phyloP scores from a whole-genome alignment of 805 yeast genomes.

The Tanozyma kutaoensis region DNA sequence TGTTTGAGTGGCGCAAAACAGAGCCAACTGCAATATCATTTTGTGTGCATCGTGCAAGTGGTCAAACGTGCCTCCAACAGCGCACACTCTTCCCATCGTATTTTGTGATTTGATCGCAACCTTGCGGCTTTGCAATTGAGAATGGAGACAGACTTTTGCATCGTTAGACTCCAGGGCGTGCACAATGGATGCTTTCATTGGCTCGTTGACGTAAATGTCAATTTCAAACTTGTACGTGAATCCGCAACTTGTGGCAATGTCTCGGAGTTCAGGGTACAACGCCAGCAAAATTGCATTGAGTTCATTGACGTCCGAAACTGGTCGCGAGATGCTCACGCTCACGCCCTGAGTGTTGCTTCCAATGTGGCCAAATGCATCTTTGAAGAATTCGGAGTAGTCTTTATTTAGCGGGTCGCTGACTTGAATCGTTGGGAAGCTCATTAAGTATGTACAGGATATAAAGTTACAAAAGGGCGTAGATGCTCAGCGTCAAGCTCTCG shows the following conservation, averaged over 20 bases:
- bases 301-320: constrained; percentile 8
- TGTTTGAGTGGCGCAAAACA: constrained; percentile 38
- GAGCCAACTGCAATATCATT: constrained; percentile 61
- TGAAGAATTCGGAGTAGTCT: constrained; percentile 5
- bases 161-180: neutral
- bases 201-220: constrained; percentile 14
- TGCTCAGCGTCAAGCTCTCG: constrained; percentile 3
- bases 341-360: constrained; percentile 2
- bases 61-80: constrained; percentile 96
- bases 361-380: constrained; percentile 1
- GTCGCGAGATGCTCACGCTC: constrained; percentile 12
- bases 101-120: no score
- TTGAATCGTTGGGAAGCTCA: constrained; percentile 2
- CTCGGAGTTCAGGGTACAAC: constrained; percentile 16
- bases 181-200: neutral
- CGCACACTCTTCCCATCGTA: constrained; percentile 10
- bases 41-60: constrained; percentile 95
- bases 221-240: constrained; percentile 14
- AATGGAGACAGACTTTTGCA: no score
- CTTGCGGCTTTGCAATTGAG: no score
- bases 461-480: constrained; percentile 1
- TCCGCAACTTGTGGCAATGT: constrained; percentile 6
- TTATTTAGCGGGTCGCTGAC: constrained; percentile 5
- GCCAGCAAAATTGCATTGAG: constrained; percentile 15
- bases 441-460: neutral